Evolutionary conservation across 73 alveolate genomes (phyloP).

Genomic region (Paramecium pentaurelia): DNA sequence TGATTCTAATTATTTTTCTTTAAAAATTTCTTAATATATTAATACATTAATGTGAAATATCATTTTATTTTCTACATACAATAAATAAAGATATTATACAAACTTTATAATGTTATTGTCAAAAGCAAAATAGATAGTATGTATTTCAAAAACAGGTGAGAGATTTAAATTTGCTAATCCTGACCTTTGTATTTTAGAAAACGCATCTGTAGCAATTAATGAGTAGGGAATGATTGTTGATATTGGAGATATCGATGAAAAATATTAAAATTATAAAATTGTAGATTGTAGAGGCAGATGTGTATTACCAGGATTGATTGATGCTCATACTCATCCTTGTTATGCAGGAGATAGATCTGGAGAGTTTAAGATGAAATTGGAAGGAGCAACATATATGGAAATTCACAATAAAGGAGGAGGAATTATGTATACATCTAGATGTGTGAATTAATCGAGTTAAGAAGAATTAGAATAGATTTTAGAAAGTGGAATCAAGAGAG

Average conservation of each 20-base stretch:
- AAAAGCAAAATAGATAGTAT: slow-evolving; percentile 33
- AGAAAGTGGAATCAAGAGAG: slow-evolving; percentile 47
- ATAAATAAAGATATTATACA: neutral
- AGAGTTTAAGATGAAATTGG: slow-evolving; percentile 67
- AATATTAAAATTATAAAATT: neutral
- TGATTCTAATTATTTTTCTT: neutral
- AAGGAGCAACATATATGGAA: slow-evolving; percentile 59
- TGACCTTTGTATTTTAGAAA: neutral
- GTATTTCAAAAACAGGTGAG: slow-evolving; percentile 23
- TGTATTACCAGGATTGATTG: slow-evolving; percentile 66
- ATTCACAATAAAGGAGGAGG: slow-evolving; percentile 72
- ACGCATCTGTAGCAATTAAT: neutral
- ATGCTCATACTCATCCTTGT: slow-evolving; percentile 70
- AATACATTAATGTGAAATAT: too few relatives aligned
- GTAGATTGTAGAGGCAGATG: slow-evolving; percentile 31
- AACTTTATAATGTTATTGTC: neutral
- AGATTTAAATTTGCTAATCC: slow-evolving; percentile 40
- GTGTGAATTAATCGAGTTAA: slow-evolving; percentile 37
- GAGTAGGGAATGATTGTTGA: neutral
- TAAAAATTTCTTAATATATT: too few relatives aligned
- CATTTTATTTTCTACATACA: too few relatives aligned
- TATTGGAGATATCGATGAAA: slow-evolving; percentile 37
- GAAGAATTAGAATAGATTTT: slow-evolving; percentile 43
- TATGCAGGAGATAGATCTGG: slow-evolving; percentile 67
- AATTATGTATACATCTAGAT: slow-evolving; percentile 40